Base-by-base conservation (phyloP, 306 rosid species). In the Benincasa hispida region DNA sequence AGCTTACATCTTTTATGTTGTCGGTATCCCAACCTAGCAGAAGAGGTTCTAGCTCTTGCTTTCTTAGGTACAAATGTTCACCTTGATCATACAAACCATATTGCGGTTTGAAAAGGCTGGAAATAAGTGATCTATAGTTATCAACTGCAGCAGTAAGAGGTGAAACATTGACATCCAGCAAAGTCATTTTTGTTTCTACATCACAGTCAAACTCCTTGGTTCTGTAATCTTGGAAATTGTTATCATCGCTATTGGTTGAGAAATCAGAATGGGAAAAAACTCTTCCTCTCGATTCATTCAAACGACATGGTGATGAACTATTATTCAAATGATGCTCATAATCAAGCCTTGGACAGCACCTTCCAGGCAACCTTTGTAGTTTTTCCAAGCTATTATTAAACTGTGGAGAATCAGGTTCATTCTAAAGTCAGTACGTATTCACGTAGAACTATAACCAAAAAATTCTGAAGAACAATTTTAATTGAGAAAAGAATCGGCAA, bases 11-110 rank as follows among this genome's bases (percentile, higher is more conserved):
- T 41, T 54, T 32, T 14, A 24, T 50, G 47, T 74, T 28, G 76
- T 80, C 84, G 39, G 59, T 80, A 56, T 82, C 85, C 76, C 83
- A 88, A 25, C 80, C 93, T 35, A 88, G 81, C 45, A 83, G 86
- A 84, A 82, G 84, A 76, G 86, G 57, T 75, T 66, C 22, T 24
- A 78, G 84, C 25, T 81, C 87, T 79, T 76, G 85, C 13, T 81
- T 86, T 77, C 78, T 83, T 74, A 81, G 59, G 53, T 75, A 24
- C 65, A 66, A 76, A 80, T 27, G 63, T 57, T 77, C 74, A 17
- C 19, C 81, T 39, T 78, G 74, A 77, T 76, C 55, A 74, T 24
- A 47, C n/a, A 76, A 59, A 70, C 69, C 39, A 34, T 79, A 85
- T 56, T 53, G 78, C 61, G 85, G 91, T 14, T 83, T 72, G 57